Percentiles rank a stretch among this genome's conserved stretches.
These are phyloP conservation scores for Moesziomyces sp. DNA, from an alignment of 1,284 basidiomycete species.

Conservation along the genomic window DNA sequence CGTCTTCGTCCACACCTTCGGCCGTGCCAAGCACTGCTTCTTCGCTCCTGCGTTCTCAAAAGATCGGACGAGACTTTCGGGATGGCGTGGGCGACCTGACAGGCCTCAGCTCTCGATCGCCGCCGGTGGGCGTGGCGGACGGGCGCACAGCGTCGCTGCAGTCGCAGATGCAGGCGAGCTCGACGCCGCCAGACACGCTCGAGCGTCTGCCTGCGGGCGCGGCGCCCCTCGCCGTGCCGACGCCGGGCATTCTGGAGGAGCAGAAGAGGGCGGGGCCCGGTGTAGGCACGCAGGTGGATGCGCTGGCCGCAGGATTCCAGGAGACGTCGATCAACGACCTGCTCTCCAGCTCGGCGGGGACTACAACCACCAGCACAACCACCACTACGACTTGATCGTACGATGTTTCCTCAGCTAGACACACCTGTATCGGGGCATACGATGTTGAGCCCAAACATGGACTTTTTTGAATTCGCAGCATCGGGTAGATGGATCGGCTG, in stretches of 20 bases:
- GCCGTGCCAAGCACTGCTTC: slow-evolving; percentile 19
- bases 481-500: neutral
- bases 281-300: slow-evolving; percentile 34
- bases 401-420: too few species aligned
- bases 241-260: slow-evolving; percentile 41
- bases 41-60: slow-evolving; percentile 29
- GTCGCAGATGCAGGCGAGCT: slow-evolving; percentile 15
- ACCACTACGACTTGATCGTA: slow-evolving; percentile 5
- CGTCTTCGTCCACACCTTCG: slow-evolving; percentile 20
- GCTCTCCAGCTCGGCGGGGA: slow-evolving; percentile 21
- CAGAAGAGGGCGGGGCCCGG: slow-evolving; percentile 22
- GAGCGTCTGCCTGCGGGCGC: slow-evolving; percentile 41
- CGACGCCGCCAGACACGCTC: slow-evolving; percentile 22
- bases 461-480: neutral
- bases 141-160: slow-evolving; percentile 22
- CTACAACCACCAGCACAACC: neutral
- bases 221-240: slow-evolving; percentile 41
- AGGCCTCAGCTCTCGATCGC: slow-evolving; percentile 50
- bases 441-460: neutral
- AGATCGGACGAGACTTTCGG: slow-evolving; percentile 45
- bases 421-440: neutral
- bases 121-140: slow-evolving; percentile 22
- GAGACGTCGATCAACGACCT: slow-evolving; percentile 40
- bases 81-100: slow-evolving; percentile 47
- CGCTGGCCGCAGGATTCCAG: slow-evolving; percentile 31